Base-by-base conservation (phyloP, 352 stramenopile species). In the Thalassiosira hispida region DNA sequence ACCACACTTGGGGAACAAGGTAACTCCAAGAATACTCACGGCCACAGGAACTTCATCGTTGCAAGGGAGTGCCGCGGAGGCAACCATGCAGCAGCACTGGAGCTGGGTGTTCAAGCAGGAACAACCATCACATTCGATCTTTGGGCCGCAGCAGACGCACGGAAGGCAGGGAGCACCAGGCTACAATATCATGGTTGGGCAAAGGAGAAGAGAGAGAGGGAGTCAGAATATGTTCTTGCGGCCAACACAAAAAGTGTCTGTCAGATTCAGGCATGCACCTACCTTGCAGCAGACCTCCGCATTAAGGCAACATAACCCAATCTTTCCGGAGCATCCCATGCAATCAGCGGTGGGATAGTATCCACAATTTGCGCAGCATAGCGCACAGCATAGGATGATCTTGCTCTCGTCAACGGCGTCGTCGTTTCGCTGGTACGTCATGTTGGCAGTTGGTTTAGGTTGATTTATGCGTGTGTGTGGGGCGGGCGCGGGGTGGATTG, bases 1-100 rank as follows among this genome's bases (percentile, higher is more conserved):
- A 73, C 82, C 82, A 53, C 69, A 81, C 69, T 88, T 88, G 20
- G 86, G 86, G 46, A 85, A 91, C 12, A 85, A 0, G 8, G 76
- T 89, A 14, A 85, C 70, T 33, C 87, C 87, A 9, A 76, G n/a
- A 42, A 90, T 46, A 22, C 66, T 60, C 12, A 91, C 38, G 22
- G 79, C 74, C 29, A 80, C 68, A n/a, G 87, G 87, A 51, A 92
- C 87, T 70, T 92, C 87, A 29, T 89, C 75, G 53, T 91, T 89
- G 69, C 84, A 91, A 8, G 87, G 87, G 67, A 92, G 62, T 1
- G 87, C 87, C 20, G 73, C 80, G 29, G 67, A 79, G 0, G 77
- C 33, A 22, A 90, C 87, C 25, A 75, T 72, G 47, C 82, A 90
- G 51, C 69, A 89, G 29, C 46, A 74, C 23, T 91, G 85, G 51